Percentiles rank a stretch among this genome's conserved stretches.
Evolutionary conservation across 805 yeast genomes (phyloP).

Genomic region (Grigorovia jiainica): DNA sequence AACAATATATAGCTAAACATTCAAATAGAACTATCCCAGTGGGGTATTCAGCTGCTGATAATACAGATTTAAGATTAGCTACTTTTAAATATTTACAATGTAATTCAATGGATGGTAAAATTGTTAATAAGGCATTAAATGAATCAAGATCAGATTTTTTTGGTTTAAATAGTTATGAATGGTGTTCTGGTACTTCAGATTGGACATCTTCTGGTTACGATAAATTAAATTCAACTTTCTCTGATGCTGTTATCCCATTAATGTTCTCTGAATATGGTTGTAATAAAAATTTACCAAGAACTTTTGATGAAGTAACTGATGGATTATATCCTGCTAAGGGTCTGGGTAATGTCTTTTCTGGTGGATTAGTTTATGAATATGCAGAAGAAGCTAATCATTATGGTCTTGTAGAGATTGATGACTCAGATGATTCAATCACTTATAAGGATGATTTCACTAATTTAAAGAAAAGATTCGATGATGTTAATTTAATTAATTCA

Average conservation of each 20-base stretch:
- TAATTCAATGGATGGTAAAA: constrained; percentile 43
- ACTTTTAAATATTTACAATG: constrained; percentile 79
- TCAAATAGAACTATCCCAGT: constrained; percentile 76
- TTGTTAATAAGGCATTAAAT: constrained; percentile 38
- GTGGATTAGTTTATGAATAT: constrained; percentile 91
- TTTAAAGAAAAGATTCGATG: constrained; percentile 35
- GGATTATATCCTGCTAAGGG: constrained; percentile 51
- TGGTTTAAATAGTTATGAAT: constrained; percentile 78
- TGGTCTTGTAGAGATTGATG: constrained; percentile 57
- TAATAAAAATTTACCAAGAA: constrained; percentile 65
- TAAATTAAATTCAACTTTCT: constrained; percentile 44
- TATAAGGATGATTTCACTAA: constrained; percentile 42
- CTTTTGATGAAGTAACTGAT: constrained; percentile 67
- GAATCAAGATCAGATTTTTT: constrained; percentile 73
- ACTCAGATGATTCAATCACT: constrained; percentile 32
- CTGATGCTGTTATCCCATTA: constrained; percentile 54
- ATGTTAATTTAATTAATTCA: constrained; percentile 31
- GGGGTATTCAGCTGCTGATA: constrained; percentile 95
- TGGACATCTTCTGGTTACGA: constrained; percentile 67
- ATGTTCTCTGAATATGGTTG: constrained; percentile 80
- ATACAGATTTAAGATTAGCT: constrained; percentile 54
- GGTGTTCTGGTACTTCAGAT: constrained; percentile 64
- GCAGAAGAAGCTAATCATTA: constrained; percentile 67
- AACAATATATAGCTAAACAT: constrained; percentile 61
- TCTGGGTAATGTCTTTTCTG: constrained; percentile 59